phyloP scores from a whole-genome alignment of 1,284 basidiomycete genomes.

The Fomitopsis palustris region DNA sequence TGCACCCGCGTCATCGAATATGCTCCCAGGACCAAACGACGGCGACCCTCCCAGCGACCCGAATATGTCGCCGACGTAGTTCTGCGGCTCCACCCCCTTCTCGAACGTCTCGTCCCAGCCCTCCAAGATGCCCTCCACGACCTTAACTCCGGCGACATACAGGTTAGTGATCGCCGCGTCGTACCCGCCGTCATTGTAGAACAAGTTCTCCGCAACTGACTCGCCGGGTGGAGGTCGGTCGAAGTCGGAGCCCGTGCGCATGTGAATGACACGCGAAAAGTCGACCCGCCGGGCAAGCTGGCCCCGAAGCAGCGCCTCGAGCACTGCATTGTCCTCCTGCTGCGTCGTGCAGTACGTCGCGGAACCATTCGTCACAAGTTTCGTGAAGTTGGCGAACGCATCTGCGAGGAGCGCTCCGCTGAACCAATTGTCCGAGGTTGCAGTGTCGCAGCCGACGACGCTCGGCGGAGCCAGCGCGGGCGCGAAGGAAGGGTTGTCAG shows the following conservation, averaged over 20 bases:
- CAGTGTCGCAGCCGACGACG: conserved; percentile 34
- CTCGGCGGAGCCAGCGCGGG: conserved; percentile 31
- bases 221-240: conserved; percentile 35
- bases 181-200: conserved; percentile 18
- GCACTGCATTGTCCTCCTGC: conserved; percentile 48
- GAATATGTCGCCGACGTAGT: conserved; percentile 30
- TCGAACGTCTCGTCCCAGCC: conserved; percentile 26
- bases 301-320: conserved; percentile 41
- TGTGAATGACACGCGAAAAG: conserved; percentile 41
- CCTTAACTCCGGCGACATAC: conserved; percentile 26
- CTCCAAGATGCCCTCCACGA: conserved; percentile 28
- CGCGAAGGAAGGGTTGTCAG: conserved; percentile 16
- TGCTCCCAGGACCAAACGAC: neutral
- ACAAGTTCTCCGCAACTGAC: conserved; percentile 22
- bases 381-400: conserved; percentile 40
- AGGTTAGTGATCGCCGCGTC: conserved; percentile 25
- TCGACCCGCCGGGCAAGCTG: conserved; percentile 36
- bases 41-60: neutral
- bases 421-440: conserved; percentile 43
- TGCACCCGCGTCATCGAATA: neutral
- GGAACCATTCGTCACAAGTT: conserved; percentile 34
- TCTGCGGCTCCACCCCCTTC: conserved; percentile 23
- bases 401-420: conserved; percentile 36
- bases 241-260: conserved; percentile 44
- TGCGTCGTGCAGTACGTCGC: conserved; percentile 41